These are phyloP conservation scores for Phialophora chinensis DNA, from an alignment of 2,329 filamentous ascomycete genomes.

Conservation along the genomic window DNA sequence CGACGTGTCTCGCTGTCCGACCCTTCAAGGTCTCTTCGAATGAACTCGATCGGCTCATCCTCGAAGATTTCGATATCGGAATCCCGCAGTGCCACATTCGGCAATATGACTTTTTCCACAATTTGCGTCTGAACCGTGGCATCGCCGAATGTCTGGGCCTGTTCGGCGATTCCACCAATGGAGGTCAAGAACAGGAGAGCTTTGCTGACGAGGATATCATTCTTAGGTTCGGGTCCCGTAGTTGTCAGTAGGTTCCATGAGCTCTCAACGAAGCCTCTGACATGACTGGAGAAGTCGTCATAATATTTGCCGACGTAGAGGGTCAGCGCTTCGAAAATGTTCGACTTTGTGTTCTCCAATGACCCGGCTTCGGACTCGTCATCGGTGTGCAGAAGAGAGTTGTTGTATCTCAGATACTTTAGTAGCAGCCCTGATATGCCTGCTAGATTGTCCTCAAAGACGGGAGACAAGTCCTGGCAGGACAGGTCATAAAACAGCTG, in stretches of 20 bases:
- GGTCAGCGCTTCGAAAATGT: conserved; percentile 88
- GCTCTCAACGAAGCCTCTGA: conserved; percentile 83
- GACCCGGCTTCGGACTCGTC: conserved; percentile 89
- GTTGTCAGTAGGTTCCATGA: conserved; percentile 91
- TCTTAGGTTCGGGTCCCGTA: conserved; percentile 85
- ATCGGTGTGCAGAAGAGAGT: conserved; percentile 78
- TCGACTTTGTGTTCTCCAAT: conserved; percentile 85
- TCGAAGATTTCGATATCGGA: conserved; percentile 96
- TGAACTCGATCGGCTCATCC: conserved; percentile 98
- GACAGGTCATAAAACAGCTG: conserved; percentile 96
- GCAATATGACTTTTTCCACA: conserved; percentile 92
- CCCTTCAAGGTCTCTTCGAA: conserved; percentile 90
- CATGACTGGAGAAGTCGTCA: conserved; percentile 83
- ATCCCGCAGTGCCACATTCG: conserved; percentile 88
- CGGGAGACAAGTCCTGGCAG: conserved; percentile 92
- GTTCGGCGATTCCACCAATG: conserved; percentile 76
- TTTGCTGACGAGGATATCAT: conserved; percentile 92
- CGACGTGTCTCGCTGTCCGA: conserved; percentile 94
- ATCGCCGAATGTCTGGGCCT: conserved; percentile 85
- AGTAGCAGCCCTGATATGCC: conserved; percentile 80
- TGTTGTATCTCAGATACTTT: conserved; percentile 92
- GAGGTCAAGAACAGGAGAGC: conserved; percentile 93
- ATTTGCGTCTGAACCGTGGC: conserved; percentile 80
- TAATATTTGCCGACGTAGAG: conserved; percentile 95
- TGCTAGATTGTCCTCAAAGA: conserved; percentile 87